Evolutionary conservation across 495 filamentous ascomycete genomes (phyloP).

Genomic region (Xylaria scruposa): DNA sequence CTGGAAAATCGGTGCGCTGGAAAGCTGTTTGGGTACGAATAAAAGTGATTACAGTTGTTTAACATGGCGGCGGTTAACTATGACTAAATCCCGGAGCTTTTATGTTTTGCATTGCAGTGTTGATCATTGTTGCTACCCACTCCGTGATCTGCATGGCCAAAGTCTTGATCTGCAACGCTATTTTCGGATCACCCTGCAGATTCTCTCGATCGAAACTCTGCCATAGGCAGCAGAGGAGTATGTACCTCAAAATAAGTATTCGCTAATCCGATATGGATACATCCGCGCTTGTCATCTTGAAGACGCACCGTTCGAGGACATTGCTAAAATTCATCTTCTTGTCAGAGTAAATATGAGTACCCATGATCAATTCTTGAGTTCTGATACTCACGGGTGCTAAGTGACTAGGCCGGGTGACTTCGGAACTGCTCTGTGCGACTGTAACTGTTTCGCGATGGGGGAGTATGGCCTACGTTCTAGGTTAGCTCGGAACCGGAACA

Average conservation of each 20-base stretch:
- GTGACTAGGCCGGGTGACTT: not conserved
- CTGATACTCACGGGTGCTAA: not conserved
- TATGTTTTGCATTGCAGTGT: slow-evolving; percentile 18
- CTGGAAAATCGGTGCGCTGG: not conserved
- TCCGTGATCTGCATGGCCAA: not conserved
- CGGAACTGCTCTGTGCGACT: not conserved
- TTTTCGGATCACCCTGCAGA: not conserved
- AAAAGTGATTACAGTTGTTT: not conserved
- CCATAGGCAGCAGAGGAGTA: not conserved
- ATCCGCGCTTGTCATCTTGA: not conserved
- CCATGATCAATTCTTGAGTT: not conserved
- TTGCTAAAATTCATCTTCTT: not conserved
- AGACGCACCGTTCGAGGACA: not conserved
- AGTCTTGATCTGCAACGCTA: slow-evolving; percentile 7
- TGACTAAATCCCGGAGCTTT: not conserved
- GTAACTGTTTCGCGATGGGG: not conserved
- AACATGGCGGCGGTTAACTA: not conserved
- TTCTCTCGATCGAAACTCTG: not conserved
- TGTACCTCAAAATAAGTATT: not conserved
- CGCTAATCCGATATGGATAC: not conserved
- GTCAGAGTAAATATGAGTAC: not conserved
- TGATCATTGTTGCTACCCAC: not conserved
- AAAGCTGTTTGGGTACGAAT: not conserved
- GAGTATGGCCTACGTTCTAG: not conserved
- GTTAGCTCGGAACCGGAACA: not conserved